Evolutionary conservation across 1,139 yeast species (phyloP).

Genomic region (Yamadazyma jaroonii): DNA sequence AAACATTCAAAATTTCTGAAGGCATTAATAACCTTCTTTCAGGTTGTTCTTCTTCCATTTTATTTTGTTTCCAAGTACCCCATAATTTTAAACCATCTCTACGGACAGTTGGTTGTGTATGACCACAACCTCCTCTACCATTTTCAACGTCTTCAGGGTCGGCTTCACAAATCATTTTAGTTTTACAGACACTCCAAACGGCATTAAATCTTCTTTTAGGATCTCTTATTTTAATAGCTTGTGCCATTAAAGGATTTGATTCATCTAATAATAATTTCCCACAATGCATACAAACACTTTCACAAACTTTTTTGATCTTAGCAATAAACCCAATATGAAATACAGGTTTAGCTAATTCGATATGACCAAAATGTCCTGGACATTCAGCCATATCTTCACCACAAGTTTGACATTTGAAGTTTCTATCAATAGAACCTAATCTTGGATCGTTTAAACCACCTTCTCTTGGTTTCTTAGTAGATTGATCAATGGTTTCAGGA

Average conservation of each 20-base stretch:
- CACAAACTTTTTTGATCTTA: slow-evolving; percentile 92
- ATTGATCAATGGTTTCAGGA: slow-evolving; percentile 98
- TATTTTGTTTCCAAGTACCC: slow-evolving; percentile 97
- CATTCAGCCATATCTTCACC: slow-evolving; percentile 99
- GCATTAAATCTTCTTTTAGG: slow-evolving; percentile 96
- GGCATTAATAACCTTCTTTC: slow-evolving; percentile 90
- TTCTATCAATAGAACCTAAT: slow-evolving; percentile 94
- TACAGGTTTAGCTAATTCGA: slow-evolving; percentile 96
- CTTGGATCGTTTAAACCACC: slow-evolving; percentile 98
- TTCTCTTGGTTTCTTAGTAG: slow-evolving; percentile 90
- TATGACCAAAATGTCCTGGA: slow-evolving; percentile 99
- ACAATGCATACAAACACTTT: slow-evolving; percentile 97
- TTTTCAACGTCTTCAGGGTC: slow-evolving; percentile 53
- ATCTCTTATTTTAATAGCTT: slow-evolving; percentile 85
- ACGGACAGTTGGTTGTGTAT: slow-evolving; percentile 92
- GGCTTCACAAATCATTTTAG: slow-evolving; percentile 94
- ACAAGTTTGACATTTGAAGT: slow-evolving; percentile 97
- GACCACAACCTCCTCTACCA: slow-evolving; percentile 97
- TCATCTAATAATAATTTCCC: slow-evolving; percentile 91
- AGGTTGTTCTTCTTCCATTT: slow-evolving; percentile 80
- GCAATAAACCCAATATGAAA: slow-evolving; percentile 95
- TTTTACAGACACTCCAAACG: slow-evolving; percentile 88
- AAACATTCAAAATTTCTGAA: slow-evolving; percentile 83
- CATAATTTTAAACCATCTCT: slow-evolving; percentile 92
- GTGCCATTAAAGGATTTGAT: slow-evolving; percentile 80